Conservation (phyloP, 202 grass and related monocot genomes). For the Setaria viridis region DNA sequence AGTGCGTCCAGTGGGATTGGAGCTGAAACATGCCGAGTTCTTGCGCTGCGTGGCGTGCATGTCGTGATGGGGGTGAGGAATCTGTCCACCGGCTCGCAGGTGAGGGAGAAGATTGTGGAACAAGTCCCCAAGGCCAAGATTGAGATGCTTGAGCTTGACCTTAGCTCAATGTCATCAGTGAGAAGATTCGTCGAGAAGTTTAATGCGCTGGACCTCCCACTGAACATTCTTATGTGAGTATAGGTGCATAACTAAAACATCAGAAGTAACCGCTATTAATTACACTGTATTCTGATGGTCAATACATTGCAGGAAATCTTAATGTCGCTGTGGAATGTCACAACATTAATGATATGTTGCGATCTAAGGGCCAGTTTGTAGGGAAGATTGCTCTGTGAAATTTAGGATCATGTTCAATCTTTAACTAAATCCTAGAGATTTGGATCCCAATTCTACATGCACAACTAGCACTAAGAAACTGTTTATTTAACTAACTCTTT, state of each 20-base stretch:
- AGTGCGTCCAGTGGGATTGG: constrained; percentile 60
- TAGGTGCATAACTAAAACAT: neutral
- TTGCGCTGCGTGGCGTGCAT: constrained; percentile 45
- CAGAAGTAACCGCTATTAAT: too few relatives aligned
- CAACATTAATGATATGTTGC: neutral
- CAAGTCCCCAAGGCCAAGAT: constrained; percentile 34
- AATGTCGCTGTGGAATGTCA: neutral
- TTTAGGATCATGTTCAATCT: too few relatives aligned
- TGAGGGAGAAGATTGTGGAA: constrained; percentile 44
- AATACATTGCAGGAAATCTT: neutral
- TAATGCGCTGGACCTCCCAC: constrained; percentile 16
- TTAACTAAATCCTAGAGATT: neutral
- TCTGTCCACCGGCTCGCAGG: constrained; percentile 9
- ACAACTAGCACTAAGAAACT: neutral
- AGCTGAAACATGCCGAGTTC: constrained; percentile 52
- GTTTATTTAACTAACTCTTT: neutral
- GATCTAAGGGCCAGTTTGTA: too few relatives aligned
- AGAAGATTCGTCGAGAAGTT: constrained; percentile 41
- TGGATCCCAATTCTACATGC: neutral
- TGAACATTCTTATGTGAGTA: constrained; percentile 63
- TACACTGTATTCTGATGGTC: neutral
- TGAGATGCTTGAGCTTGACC: constrained; percentile 50
- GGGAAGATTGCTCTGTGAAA: too few relatives aligned
- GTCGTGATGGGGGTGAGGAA: constrained; percentile 59
- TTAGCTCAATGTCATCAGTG: constrained; percentile 55